Percentiles rank a stretch among this genome's conserved stretches.
Conservation (phyloP, 2,329 filamentous ascomycete genomes). For the Talaromyces sp. region DNA sequence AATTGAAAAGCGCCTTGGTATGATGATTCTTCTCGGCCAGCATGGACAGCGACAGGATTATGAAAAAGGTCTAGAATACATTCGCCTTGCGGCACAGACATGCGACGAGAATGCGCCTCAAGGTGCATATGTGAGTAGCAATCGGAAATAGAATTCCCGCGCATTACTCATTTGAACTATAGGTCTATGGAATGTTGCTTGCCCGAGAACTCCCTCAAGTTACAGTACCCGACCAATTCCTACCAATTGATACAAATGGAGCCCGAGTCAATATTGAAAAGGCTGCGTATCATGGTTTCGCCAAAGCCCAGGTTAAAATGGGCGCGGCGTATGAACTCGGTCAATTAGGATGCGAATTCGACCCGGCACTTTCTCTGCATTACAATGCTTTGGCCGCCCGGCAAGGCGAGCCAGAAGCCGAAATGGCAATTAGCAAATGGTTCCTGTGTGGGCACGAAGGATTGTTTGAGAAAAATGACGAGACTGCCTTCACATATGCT, state of each 20-base stretch:
- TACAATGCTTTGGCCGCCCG: slow-evolving; percentile 92
- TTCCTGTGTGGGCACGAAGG: slow-evolving; percentile 94
- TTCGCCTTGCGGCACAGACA: slow-evolving; percentile 75
- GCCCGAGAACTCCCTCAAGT: slow-evolving; percentile 90
- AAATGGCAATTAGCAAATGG: slow-evolving; percentile 97
- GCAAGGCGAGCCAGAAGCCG: slow-evolving; percentile 89
- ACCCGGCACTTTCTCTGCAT: slow-evolving; percentile 85
- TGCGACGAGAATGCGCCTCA: slow-evolving; percentile 97
- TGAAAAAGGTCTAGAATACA: slow-evolving; percentile 72
- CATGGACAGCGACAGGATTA: slow-evolving; percentile 85
- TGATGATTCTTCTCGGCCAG: slow-evolving; percentile 96
- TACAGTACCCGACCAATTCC: slow-evolving; percentile 66
- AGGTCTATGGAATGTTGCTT: slow-evolving; percentile 88
- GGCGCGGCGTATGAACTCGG: slow-evolving; percentile 93
- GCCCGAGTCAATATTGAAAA: slow-evolving; percentile 92
- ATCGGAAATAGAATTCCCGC: neutral
- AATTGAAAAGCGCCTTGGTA: slow-evolving; percentile 69
- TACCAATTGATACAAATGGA: slow-evolving; percentile 68
- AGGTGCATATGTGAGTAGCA: slow-evolving; percentile 67
- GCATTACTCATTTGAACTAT: neutral
- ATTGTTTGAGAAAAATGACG: slow-evolving; percentile 92
- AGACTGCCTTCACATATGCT: slow-evolving; percentile 86
- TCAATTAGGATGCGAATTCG: slow-evolving; percentile 90
- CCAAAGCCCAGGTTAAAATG: slow-evolving; percentile 96
- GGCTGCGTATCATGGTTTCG: slow-evolving; percentile 90